Percentiles rank a stretch among this genome's conserved stretches.
Evolutionary conservation across 768 basidiomycete species (phyloP).

Genomic region (Asterophora parasitica): DNA sequence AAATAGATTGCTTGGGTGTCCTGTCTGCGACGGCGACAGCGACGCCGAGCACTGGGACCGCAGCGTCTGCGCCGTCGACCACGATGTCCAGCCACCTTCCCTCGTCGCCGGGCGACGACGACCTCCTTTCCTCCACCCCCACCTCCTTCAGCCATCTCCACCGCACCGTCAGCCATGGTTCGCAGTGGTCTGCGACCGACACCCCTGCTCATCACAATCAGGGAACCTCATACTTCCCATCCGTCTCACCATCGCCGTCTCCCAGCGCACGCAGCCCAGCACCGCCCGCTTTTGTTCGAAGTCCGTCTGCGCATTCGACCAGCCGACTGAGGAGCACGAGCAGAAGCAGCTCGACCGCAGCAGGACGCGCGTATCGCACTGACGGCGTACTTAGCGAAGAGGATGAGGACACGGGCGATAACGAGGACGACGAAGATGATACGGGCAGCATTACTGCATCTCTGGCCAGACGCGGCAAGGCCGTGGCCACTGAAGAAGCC

Average conservation of each 20-base stretch:
- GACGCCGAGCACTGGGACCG: constrained; percentile 1
- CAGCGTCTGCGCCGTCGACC: constrained; percentile 19
- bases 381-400: constrained; percentile 48
- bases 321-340: constrained; percentile 56
- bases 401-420: constrained; percentile 41
- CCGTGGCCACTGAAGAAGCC: constrained; percentile 31
- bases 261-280: constrained; percentile 41
- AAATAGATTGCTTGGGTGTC: constrained; percentile 8
- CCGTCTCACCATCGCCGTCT: constrained; percentile 32
- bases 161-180: constrained; percentile 45
- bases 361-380: constrained; percentile 31
- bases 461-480: constrained; percentile 37
- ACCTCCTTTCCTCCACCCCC: constrained; percentile 38
- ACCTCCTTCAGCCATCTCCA: constrained; percentile 36
- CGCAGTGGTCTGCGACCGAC: constrained; percentile 55
- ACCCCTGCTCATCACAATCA: constrained; percentile 62
- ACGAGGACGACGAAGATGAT: constrained; percentile 31
- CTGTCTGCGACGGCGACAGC: constrained; percentile 2
- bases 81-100: constrained; percentile 25
- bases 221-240: constrained; percentile 62
- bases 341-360: constrained; percentile 50
- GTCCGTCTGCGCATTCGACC: constrained; percentile 48
- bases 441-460: constrained; percentile 13
- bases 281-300: constrained; percentile 42
- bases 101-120: constrained; percentile 29